Evolutionary conservation across 2,329 filamentous ascomycete genomes (phyloP).

Genomic region (Teratosphaeria nubilosa): DNA sequence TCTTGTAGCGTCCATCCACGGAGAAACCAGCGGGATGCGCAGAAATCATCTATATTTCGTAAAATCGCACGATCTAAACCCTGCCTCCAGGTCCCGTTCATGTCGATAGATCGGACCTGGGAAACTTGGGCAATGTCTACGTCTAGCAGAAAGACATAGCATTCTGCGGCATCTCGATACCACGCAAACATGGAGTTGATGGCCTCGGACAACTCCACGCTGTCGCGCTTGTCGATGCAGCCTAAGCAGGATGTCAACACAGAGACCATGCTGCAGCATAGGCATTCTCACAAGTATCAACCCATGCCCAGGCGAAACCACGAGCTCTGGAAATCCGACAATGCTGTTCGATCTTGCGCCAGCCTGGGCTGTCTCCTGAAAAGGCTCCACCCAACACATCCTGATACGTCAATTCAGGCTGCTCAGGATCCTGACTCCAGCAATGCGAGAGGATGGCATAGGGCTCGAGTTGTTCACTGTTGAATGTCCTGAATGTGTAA

Average conservation of each 20-base stretch:
- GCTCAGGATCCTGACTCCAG: background rate
- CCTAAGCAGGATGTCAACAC: constrained; percentile 5
- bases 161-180: background rate
- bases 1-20: constrained; percentile 2
- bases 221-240: constrained; percentile 14
- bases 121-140: background rate
- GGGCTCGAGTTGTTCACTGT: background rate
- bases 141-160: background rate
- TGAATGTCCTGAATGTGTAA: no score
- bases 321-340: no score
- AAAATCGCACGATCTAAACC: no score
- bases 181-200: constrained; percentile 7
- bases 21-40: background rate
- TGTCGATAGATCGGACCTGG: background rate
- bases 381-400: no score
- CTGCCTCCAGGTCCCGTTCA: no score
- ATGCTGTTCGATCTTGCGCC: no score
- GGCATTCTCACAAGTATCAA: no score
- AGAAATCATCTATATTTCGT: background rate
- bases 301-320: no score
- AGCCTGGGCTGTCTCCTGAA: no score
- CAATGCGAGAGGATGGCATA: background rate
- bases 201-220: constrained; percentile 10
- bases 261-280: no score
- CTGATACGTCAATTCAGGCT: no score